Evolutionary conservation across 2,329 filamentous ascomycete genomes (phyloP).

Genomic region (Fusarium transvaalense): DNA sequence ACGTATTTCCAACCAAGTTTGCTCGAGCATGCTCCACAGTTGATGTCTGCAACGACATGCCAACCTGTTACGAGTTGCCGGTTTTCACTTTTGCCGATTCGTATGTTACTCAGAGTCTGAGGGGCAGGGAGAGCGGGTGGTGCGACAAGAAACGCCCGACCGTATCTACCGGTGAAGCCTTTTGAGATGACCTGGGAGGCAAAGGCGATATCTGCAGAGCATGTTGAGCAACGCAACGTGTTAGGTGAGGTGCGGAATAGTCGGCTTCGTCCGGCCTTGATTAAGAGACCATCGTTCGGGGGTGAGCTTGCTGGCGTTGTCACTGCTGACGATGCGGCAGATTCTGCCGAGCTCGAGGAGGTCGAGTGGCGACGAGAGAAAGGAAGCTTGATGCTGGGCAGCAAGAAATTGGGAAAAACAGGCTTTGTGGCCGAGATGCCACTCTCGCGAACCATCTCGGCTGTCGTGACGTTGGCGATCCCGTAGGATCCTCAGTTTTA

Average conservation of each 20-base stretch:
- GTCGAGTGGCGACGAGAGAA: slow-evolving; percentile 59
- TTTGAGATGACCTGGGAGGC: slow-evolving; percentile 72
- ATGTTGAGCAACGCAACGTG: slow-evolving; percentile 69
- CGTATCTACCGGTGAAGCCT: slow-evolving; percentile 74
- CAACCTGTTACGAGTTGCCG: slow-evolving; percentile 71
- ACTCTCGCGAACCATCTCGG: slow-evolving; percentile 53
- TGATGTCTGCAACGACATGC: slow-evolving; percentile 74
- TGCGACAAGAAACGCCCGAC: slow-evolving; percentile 72
- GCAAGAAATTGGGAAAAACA: slow-evolving; percentile 64
- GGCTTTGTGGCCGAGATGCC: slow-evolving; percentile 59
- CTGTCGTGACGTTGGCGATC: slow-evolving; percentile 7
- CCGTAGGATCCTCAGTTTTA: slow-evolving; percentile 11
- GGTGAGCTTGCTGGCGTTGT: slow-evolving; percentile 50
- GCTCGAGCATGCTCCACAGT: slow-evolving; percentile 66
- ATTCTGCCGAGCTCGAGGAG: slow-evolving; percentile 51
- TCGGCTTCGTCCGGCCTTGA: slow-evolving; percentile 34
- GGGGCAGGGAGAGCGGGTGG: slow-evolving; percentile 49
- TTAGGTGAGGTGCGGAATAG: slow-evolving; percentile 63
- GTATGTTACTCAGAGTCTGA: slow-evolving; percentile 65
- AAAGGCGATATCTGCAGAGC: slow-evolving; percentile 72
- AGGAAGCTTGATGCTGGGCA: slow-evolving; percentile 64
- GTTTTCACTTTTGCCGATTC: slow-evolving; percentile 65
- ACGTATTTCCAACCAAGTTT: slow-evolving; percentile 78
- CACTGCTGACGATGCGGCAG: slow-evolving; percentile 46
- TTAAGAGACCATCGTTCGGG: slow-evolving; percentile 32